Base-by-base conservation (phyloP, 495 filamentous ascomycete genomes). In the Elaphomyces granulatus region DNA sequence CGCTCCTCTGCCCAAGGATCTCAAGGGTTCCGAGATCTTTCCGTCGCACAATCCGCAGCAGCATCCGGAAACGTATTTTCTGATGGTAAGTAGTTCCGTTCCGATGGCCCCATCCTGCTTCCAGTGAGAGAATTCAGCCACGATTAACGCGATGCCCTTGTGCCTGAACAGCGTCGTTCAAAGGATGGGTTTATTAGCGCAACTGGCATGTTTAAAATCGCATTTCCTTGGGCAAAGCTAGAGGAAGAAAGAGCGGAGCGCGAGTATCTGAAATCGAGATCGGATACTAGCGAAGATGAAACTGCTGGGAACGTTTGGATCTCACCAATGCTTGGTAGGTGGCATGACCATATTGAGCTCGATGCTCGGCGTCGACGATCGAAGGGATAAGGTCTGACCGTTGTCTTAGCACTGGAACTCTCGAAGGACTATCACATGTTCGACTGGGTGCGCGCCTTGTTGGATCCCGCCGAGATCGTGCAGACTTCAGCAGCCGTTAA, bases 131-230 rank as follows among this genome's bases (percentile, higher is more conserved):
- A 6, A 12, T 28, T 6, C 23, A 28, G 23, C 12, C 6, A 28
- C 23, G 23, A 28, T 28, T 28, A 28, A 28, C 23, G 23, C 23
- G 23, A 12, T 6, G 12, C 6, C 23, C 6, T 34, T 20, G 41
- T 18, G 6, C 15, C 41, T 10, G 42, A 44, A 52, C 50, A 81
- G 77, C 77, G 92, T 56, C 83, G 90, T 43, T 94, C 86, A 64
- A 79, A 77, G 54, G 90, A 98, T 63, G 92, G 92, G 30, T 95
- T 70, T 53, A 77, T 98, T 30, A 94, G 86, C 50, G 87, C 90
- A 4, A 96, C 90, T 38, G 90, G 92, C 54, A 96, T 98, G 92
- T 98, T 96, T 71, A 98, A 96, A 64, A 92, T 92, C 41, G 84
- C 88, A 4, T 98, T 95, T 57, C 90, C 90, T 2, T 96, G 87